A percentile compares a stretch with the other conserved stretches of the same genome.
phyloP scores from a whole-genome alignment of 192 early-diverging fungal genomes.

The Phlyctochytrium planicorne region DNA sequence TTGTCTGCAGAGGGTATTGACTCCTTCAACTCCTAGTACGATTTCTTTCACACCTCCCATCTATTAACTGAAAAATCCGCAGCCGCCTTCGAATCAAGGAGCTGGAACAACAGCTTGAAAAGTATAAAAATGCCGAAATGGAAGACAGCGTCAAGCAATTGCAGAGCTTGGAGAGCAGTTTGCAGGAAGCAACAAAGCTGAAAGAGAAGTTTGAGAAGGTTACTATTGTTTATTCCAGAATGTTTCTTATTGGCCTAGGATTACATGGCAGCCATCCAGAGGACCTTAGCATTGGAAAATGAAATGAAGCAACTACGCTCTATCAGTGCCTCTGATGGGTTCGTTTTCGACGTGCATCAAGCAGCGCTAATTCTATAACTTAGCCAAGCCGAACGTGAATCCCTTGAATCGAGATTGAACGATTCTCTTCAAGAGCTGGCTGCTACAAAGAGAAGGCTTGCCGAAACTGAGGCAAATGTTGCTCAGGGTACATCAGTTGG shows the following conservation, averaged over 20 bases:
- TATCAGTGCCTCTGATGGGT: neutral
- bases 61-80: neutral
- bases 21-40: conserved; percentile 5
- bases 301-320: conserved; percentile 40
- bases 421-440: conserved; percentile 21
- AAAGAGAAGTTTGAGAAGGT: conserved; percentile 62
- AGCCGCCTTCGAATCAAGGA: conserved; percentile 54
- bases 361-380: neutral
- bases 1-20: neutral
- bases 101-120: conserved; percentile 61
- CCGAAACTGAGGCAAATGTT: conserved; percentile 25
- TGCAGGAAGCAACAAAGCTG: conserved; percentile 60
- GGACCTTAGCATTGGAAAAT: conserved; percentile 54
- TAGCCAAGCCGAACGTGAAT: conserved; percentile 7
- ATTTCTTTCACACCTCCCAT: neutral
- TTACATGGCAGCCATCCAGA: conserved; percentile 52
- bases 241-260: conserved; percentile 20
- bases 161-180: conserved; percentile 52
- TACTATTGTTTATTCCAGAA: neutral
- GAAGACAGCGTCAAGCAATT: conserved; percentile 31
- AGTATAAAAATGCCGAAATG: conserved; percentile 21
- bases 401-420: conserved; percentile 1
- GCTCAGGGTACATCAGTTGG: conserved; percentile 9
- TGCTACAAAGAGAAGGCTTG: conserved; percentile 19
- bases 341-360: neutral